A percentile compares a stretch with the other conserved stretches of the same genome.
phyloP scores from a whole-genome alignment of 257 asterid species.

The Knoxia roxburghii region DNA sequence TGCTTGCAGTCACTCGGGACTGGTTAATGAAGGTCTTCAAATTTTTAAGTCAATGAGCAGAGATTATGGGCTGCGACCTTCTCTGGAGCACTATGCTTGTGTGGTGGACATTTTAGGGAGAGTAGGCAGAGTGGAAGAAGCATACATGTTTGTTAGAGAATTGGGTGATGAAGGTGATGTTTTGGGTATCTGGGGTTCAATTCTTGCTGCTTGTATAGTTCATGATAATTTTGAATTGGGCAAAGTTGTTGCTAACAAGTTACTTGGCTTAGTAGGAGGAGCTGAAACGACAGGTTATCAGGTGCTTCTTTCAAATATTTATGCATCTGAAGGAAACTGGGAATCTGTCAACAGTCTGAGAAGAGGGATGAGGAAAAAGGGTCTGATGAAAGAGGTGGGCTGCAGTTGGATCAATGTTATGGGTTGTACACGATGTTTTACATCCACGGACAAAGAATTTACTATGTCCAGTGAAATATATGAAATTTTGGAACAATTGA shows the following conservation, averaged over 20 bases:
- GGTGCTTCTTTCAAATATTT: constrained; percentile 77
- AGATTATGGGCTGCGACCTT: constrained; percentile 50
- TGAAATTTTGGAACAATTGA: constrained; percentile 42
- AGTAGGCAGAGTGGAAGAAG: constrained; percentile 80
- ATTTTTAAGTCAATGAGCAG: constrained; percentile 59
- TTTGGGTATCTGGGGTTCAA: constrained; percentile 79
- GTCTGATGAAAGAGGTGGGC: constrained; percentile 68
- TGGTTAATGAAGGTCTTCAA: constrained; percentile 60
- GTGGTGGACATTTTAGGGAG: constrained; percentile 84
- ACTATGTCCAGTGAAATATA: constrained; percentile 41
- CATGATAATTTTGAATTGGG: constrained; percentile 71
- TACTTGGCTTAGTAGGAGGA: constrained; percentile 52
- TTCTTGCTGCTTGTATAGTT: constrained; percentile 68
- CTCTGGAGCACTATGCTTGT: constrained; percentile 68
- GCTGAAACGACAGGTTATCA: constrained; percentile 49
- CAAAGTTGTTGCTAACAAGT: constrained; percentile 60
- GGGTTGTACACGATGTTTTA: constrained; percentile 46
- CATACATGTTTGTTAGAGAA: constrained; percentile 50
- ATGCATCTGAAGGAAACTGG: constrained; percentile 89
- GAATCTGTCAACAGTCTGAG: constrained; percentile 52
- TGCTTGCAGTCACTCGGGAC: constrained; percentile 76
- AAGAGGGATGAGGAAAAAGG: constrained; percentile 54
- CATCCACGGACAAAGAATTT: constrained; percentile 54
- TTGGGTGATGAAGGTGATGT: constrained; percentile 50
- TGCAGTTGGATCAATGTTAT: constrained; percentile 81